Base-by-base conservation (phyloP, 163 green algal genomes). In the Chlorella variabilis region DNA sequence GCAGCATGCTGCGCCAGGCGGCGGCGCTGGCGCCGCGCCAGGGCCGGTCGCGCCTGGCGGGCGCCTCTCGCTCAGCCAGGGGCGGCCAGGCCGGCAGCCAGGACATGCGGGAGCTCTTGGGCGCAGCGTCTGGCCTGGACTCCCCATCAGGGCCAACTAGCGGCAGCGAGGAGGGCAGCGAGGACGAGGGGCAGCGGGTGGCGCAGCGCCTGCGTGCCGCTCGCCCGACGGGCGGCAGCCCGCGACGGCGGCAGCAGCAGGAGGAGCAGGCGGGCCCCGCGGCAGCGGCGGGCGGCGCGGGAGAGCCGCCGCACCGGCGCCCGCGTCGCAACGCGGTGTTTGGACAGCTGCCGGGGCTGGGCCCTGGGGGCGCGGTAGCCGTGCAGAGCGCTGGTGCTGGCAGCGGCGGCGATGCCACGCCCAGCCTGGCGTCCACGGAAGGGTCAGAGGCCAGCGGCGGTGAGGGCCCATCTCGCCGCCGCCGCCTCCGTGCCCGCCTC, bases 311-410 rank as follows among this genome's bases (percentile, higher is more conserved):
- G 23, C 65, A 31, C 15, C 65, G 38, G 38, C 65, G 65, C 33
- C 51, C 31, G 34, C 54, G 71, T 15, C 71, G 71, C 71, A 78
- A 78, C 9, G 71, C 71, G 2, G 56, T 78, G 25, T 78, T 78
- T 67, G 71, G 71, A 5, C 33, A 68, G 51, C 71, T 78, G 51
- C 71, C 71, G 2, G 71, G 71, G 29, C 51, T 78, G 21, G 71
- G 31, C 15, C 15, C 5, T n/a, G 54, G 54, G 20, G 23, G 13
- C 54, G 15, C 20, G 54, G 54, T 15, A 38, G 5, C 23, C 23
- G 54, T 63, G 18, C 45, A 54, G 15, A 23, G 45, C 45, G 45
- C 11, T 15, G 45, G 45, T 29, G 23, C 18, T 15, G 23, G 54
- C 23, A 6, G 23, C 54, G 23, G 54, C 54, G 23, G 54, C 54